Evolutionary conservation across 164 flowering plant species (phyloP), one percentile per base, ranked within the genome.

Genomic region (Umbellularia californica): DNA sequence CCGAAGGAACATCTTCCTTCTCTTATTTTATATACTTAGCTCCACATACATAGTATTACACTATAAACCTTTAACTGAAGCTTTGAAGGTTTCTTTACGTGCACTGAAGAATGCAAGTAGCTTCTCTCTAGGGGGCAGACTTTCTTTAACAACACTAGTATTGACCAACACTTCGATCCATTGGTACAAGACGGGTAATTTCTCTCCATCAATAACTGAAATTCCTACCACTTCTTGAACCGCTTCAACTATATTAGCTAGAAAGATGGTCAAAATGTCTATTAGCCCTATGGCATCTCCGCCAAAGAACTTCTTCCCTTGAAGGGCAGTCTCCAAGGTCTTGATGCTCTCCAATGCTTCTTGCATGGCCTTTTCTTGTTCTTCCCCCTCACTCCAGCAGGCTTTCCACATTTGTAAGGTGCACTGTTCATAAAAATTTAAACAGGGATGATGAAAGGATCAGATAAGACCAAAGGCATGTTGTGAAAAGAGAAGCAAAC

Each of bases 241-340:
- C 14, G 55, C n/a, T 19, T 30, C 62, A 10, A 79, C 10, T 88
- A 88, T 86, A 70, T 47, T 60, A 3, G 67, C 81, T 41, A 86
- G 24, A 52, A 79, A 76, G 47, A 50, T 65, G 10, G 82, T 85
- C 23, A 55, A 81, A 50, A 89, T 81, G 70, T 89, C 92, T 2
- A 81, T 82, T 1, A 81, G 1, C 15, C 85, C 86, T 17, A 87
- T 75, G 0, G 19, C 74, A 3, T 84, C 83, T 35, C 92, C 92
- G 5, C 89, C 90, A 66, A 88, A 87, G 81, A 85, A 85, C 58
- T 70, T 82, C 20, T 55, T 55, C 81, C 60, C 84, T 24, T 80
- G 63, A 1, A 88, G 78, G 74, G 80, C 85, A 28, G 79, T 60
- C 23, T 87, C 87, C 6, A 89, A 82, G 13, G 67, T 66, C 50